Conservation (phyloP, 2,329 filamentous ascomycete species). For the Rhinocladiella mackenziei region DNA sequence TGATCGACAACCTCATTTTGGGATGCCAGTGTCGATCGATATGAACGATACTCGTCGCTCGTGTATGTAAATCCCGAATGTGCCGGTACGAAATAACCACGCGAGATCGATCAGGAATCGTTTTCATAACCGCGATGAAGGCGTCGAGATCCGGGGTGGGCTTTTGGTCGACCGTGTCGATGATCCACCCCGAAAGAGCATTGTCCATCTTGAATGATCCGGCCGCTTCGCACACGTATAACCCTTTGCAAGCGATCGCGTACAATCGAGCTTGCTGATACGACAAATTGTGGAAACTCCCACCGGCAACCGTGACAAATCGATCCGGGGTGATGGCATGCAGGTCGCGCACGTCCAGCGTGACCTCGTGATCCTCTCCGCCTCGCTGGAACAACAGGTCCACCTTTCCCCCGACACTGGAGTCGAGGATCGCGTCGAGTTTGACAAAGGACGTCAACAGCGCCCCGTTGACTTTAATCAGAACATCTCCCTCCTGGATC, state of each 20-base stretch:
- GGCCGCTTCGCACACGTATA: conserved; percentile 90
- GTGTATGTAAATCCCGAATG: conserved; percentile 86
- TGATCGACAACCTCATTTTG: conserved; percentile 87
- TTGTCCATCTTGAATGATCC: conserved; percentile 94
- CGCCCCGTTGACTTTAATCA: conserved; percentile 90
- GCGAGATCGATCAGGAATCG: conserved; percentile 73
- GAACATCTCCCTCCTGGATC: conserved; percentile 88
- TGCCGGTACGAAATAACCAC: conserved; percentile 96
- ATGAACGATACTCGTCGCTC: conserved; percentile 87
- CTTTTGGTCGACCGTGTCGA: conserved; percentile 88
- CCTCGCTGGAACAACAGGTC: conserved; percentile 81
- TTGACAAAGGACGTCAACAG: conserved; percentile 89
- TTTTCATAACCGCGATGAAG: conserved; percentile 87
- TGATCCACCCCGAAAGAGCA: conserved; percentile 85
- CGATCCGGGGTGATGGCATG: conserved; percentile 94
- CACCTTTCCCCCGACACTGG: conserved; percentile 74
- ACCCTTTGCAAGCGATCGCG: conserved; percentile 84
- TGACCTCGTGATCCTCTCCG: conserved; percentile 78
- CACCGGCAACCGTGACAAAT: conserved; percentile 90
- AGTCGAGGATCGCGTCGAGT: conserved; percentile 86
- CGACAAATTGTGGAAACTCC: conserved; percentile 90
- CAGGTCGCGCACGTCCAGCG: conserved; percentile 80
- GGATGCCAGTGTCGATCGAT: conserved; percentile 94
- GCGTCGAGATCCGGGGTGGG: conserved; percentile 81
- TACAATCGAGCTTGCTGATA: conserved; percentile 98